Evolutionary conservation across 345 rosid species (phyloP).

Genomic region (Brassica rapa): DNA sequence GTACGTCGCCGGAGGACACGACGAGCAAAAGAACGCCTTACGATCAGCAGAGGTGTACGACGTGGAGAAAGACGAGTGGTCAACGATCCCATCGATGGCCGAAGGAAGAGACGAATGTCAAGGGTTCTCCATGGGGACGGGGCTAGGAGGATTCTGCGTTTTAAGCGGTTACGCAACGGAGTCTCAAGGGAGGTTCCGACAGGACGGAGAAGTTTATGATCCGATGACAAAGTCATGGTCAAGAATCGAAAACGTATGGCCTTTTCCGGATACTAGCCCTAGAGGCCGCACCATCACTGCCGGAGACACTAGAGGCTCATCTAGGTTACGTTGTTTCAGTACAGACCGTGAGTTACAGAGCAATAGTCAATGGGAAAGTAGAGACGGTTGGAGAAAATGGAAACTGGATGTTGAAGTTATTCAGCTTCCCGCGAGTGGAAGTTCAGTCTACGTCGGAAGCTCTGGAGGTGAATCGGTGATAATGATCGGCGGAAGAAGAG

Average conservation of each 20-base stretch:
- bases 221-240: conserved; percentile 43
- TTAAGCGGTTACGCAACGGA: conserved; percentile 61
- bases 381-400: conserved; percentile 30
- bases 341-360: conserved; percentile 21
- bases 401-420: conserved; percentile 18
- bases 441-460: conserved; percentile 40
- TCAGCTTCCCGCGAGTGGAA: conserved; percentile 37
- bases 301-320: conserved; percentile 18
- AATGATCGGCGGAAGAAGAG: conserved; percentile 21
- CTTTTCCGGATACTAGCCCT: conserved; percentile 42
- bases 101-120: conserved; percentile 61
- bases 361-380: not conserved
- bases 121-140: conserved; percentile 48
- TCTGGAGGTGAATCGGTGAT: conserved; percentile 34
- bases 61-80: conserved; percentile 55
- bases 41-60: conserved; percentile 55
- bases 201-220: conserved; percentile 54
- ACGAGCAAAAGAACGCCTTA: conserved; percentile 59
- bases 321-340: conserved; percentile 35
- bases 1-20: conserved; percentile 70
- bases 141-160: conserved; percentile 46
- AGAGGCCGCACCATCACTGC: conserved; percentile 34
- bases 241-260: conserved; percentile 43
- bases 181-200: conserved; percentile 50
- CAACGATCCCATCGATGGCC: conserved; percentile 43